Evolutionary conservation across 257 asterid genomes (phyloP).

Genomic region (Cinchona pubescens): DNA sequence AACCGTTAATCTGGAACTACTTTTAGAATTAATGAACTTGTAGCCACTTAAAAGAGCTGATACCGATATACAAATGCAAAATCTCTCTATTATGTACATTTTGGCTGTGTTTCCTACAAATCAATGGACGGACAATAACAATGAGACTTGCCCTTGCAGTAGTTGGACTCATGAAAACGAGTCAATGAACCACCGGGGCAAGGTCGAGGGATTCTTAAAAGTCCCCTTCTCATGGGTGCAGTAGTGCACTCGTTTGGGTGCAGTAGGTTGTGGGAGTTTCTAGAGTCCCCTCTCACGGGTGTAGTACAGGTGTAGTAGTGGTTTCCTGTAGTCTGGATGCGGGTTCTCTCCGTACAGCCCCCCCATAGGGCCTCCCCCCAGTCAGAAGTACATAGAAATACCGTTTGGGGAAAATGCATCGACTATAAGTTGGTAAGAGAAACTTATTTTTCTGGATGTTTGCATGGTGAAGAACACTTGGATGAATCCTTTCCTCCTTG

Average conservation of each 20-base stretch:
- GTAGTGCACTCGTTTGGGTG: no score
- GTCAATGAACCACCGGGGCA: background rate
- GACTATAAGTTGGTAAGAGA: background rate
- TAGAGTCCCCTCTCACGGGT: no score
- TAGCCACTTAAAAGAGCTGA: background rate
- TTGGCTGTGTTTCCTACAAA: background rate
- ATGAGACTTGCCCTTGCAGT: background rate
- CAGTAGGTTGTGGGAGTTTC: no score
- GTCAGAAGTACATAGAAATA: no score
- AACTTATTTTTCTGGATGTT: slow-evolving; percentile 31
- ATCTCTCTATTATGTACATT: background rate
- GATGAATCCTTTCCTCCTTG: slow-evolving; percentile 68
- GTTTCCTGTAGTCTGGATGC: no score
- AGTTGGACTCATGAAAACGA: background rate
- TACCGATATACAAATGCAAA: background rate
- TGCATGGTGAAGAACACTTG: slow-evolving; percentile 60
- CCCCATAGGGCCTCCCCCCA: no score
- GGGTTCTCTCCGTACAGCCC: no score
- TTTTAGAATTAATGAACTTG: background rate
- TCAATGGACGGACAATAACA: no score
- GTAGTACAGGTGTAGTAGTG: no score
- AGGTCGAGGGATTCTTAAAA: no score
- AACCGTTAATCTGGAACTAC: background rate
- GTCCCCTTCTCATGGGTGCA: no score
- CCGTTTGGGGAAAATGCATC: no score